Conservation (phyloP, 2,329 filamentous ascomycete species). For the Sporothrix brunneoviolacea region DNA sequence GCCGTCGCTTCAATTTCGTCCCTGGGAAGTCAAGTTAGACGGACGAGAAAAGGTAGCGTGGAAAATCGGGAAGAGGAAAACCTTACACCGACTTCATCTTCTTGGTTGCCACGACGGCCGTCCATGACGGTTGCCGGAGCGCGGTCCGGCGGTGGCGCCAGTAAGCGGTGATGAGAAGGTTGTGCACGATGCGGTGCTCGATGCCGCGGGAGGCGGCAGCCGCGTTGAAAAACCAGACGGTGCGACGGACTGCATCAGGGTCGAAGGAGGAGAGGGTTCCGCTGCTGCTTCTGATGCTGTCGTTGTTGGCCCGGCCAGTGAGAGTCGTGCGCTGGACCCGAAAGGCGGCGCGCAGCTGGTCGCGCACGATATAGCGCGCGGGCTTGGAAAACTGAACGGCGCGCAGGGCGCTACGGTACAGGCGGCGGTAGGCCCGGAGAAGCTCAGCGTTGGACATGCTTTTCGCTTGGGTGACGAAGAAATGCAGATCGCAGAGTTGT, state of each 20-base stretch:
- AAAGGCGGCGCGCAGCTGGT: conserved; percentile 55
- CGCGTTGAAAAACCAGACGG: conserved; percentile 61
- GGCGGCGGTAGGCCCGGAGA: conserved; percentile 59
- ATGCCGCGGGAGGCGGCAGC: conserved; percentile 58
- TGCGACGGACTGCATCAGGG: conserved; percentile 50
- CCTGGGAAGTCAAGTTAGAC: neutral
- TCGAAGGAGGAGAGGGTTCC: conserved; percentile 43
- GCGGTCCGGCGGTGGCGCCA: conserved; percentile 28
- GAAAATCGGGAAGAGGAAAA: neutral
- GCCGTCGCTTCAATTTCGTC: conserved; percentile 25
- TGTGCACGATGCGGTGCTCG: conserved; percentile 68
- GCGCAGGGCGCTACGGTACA: conserved; percentile 60
- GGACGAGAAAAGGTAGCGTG: neutral
- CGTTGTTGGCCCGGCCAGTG: conserved; percentile 23
- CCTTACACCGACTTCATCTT: conserved; percentile 6
- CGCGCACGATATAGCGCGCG: conserved; percentile 54
- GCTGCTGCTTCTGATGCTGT: neutral
- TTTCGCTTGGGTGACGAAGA: no score
- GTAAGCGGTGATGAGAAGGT: conserved; percentile 49
- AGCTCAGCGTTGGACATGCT: conserved; percentile 39
- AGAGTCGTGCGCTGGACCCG: conserved; percentile 24
- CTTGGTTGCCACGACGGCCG: neutral
- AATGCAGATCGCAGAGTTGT: no score
- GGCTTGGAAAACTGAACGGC: conserved; percentile 68
- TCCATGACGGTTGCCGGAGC: conserved; percentile 24